A percentile compares a stretch with the other conserved stretches of the same genome.
Conservation (phyloP, 2,329 filamentous ascomycete genomes). For the Saccharata proteae region DNA sequence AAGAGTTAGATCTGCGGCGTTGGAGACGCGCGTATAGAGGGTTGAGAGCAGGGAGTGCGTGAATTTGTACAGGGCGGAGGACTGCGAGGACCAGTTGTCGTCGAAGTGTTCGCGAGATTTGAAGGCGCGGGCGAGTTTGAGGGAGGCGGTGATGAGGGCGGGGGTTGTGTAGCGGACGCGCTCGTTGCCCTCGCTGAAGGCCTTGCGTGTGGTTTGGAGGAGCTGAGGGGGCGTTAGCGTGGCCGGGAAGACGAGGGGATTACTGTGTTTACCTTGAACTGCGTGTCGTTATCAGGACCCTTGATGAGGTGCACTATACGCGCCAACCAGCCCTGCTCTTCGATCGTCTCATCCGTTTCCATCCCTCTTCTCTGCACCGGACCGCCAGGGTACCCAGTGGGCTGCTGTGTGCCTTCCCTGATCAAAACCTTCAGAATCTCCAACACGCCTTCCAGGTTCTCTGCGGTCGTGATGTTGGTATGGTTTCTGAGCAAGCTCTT, state of each 20-base stretch:
- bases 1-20: conserved; percentile 75
- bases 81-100: conserved; percentile 60
- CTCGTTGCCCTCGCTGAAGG: conserved; percentile 85
- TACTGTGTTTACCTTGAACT: conserved; percentile 53
- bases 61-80: conserved; percentile 84
- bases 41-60: conserved; percentile 80
- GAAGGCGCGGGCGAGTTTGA: conserved; percentile 79
- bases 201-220: conserved; percentile 74
- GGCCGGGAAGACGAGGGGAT: no score
- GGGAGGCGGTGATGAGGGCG: conserved; percentile 74
- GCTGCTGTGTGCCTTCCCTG: conserved; percentile 73
- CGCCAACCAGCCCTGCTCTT: conserved; percentile 95
- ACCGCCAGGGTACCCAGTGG: conserved; percentile 72
- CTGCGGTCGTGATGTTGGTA: conserved; percentile 62
- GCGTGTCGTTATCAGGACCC: conserved; percentile 76
- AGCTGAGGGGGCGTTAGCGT: conserved; percentile 37
- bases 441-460: conserved; percentile 77
- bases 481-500: conserved; percentile 71
- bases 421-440: conserved; percentile 84
- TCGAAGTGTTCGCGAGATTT: conserved; percentile 84
- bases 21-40: conserved; percentile 76
- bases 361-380: conserved; percentile 58
- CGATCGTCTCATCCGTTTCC: conserved; percentile 94
- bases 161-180: conserved; percentile 93
- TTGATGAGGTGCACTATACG: conserved; percentile 81